Percentiles rank a stretch among this genome's conserved stretches.
These are phyloP conservation scores for Begonia masoniana DNA, from an alignment of 306 rosid genomes.

Conservation along the genomic window DNA sequence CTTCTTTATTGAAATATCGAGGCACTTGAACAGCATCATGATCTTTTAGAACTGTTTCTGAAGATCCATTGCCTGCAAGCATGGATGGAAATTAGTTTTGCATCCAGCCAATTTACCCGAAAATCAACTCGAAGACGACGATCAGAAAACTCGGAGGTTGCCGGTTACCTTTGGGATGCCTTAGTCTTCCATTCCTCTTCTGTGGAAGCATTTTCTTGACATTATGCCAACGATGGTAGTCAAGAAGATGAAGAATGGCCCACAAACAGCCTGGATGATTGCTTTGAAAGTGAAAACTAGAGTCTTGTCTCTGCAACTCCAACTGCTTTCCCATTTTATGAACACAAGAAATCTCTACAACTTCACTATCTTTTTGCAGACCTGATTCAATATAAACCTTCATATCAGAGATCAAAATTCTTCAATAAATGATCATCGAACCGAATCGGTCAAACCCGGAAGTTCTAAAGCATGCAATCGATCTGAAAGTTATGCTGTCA, in stretches of 20 bases:
- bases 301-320: conserved; percentile 17
- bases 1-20: conserved; percentile 18
- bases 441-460: too few relatives aligned
- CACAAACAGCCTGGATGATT: conserved; percentile 57
- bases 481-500: too few relatives aligned
- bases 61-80: conserved; percentile 20
- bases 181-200: conserved; percentile 31
- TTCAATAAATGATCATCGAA: too few relatives aligned
- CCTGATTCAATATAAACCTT: too few relatives aligned
- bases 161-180: conserved; percentile 11
- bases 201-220: conserved; percentile 45
- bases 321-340: conserved; percentile 44
- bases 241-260: conserved; percentile 47
- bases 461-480: too few relatives aligned
- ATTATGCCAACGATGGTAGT: conserved; percentile 52
- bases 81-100: background rate
- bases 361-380: too few relatives aligned
- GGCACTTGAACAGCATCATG: conserved; percentile 12
- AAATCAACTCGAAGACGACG: too few relatives aligned
- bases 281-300: conserved; percentile 23
- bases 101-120: too few relatives aligned
- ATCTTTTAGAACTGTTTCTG: conserved; percentile 4
- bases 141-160: too few relatives aligned
- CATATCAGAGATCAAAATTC: too few relatives aligned
- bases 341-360: background rate